Evolutionary conservation across 2,329 filamentous ascomycete species (phyloP).

Genomic region (Colletotrichum sidae): DNA sequence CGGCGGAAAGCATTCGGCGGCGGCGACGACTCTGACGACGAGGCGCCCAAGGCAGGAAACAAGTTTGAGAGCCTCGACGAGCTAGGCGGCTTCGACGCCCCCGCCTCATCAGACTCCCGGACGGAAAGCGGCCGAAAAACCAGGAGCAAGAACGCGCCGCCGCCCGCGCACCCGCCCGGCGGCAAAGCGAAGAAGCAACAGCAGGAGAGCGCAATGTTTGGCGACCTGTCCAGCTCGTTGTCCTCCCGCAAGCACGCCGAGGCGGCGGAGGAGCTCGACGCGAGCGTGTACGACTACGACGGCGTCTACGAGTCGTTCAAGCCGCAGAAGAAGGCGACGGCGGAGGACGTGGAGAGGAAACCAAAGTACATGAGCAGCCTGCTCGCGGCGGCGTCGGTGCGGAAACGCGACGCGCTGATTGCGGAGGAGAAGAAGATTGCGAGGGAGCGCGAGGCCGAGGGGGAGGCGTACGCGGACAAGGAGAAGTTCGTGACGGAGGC

Average conservation of each 20-base stretch:
- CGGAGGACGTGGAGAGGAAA: conserved; percentile 67
- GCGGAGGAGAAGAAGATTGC: conserved; percentile 85
- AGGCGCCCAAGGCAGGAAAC: conserved; percentile 48
- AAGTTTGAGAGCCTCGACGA: conserved; percentile 70
- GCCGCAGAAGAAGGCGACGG: conserved; percentile 67
- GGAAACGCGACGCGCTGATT: conserved; percentile 81
- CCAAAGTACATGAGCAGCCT: conserved; percentile 85
- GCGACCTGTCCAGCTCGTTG: conserved; percentile 74
- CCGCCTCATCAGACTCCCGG: conserved; percentile 41
- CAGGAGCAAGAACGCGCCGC: conserved; percentile 48
- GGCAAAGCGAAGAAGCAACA: conserved; percentile 55
- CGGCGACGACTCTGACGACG: conserved; percentile 68
- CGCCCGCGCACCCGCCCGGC: conserved; percentile 54
- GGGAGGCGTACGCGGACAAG: conserved; percentile 84
- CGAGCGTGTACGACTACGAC: conserved; percentile 88
- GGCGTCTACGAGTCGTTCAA: conserved; percentile 83
- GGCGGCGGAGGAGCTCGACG: conserved; percentile 74
- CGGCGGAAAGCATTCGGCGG: conserved; percentile 70
- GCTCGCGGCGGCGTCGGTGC: conserved; percentile 77
- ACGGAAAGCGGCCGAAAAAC: conserved; percentile 45
- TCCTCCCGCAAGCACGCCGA: conserved; percentile 73
- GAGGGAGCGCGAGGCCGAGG: conserved; percentile 81
- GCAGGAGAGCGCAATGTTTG: conserved; percentile 60
- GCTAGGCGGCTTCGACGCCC: conserved; percentile 61
- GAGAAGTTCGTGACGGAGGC: conserved; percentile 89